These are phyloP conservation scores for Hydnomerulius pinastri DNA, from an alignment of 768 basidiomycete species.

Conservation along the genomic window DNA sequence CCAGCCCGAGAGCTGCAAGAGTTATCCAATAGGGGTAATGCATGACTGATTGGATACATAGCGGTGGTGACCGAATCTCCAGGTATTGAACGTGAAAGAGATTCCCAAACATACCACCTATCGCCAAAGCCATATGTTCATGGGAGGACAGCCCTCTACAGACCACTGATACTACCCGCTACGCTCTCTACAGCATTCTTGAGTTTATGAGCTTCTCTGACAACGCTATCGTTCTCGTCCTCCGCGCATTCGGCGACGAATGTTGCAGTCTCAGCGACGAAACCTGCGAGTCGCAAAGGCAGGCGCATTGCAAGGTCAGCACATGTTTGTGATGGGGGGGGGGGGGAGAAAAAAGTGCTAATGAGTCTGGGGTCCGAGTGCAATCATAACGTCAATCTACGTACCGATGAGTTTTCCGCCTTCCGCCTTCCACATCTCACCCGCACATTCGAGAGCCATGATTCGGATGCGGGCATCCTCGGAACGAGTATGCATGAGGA, in stretches of 20 bases:
- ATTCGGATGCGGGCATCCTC: constrained; percentile 73
- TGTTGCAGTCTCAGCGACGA: constrained; percentile 77
- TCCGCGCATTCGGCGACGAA: constrained; percentile 88
- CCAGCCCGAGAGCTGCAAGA: no score
- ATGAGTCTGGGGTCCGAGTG: neutral
- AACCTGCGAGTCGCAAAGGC: constrained; percentile 45
- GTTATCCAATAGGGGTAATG: no score
- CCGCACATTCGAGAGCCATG: constrained; percentile 66
- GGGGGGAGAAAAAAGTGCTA: no score
- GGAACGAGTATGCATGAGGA: constrained; percentile 88
- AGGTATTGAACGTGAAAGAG: no score
- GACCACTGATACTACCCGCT: constrained; percentile 55
- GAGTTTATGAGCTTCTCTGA: constrained; percentile 64
- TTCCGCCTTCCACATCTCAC: constrained; percentile 74
- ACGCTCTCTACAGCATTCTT: constrained; percentile 72
- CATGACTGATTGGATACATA: no score
- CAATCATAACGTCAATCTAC: constrained; percentile 22
- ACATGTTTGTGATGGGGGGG: neutral
- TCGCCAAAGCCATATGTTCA: no score
- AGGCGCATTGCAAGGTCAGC: neutral
- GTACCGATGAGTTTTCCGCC: constrained; percentile 74
- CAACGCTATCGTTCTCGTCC: constrained; percentile 86
- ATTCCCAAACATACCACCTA: no score
- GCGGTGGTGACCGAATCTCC: no score
- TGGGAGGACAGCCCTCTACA: no score